phyloP scores from a whole-genome alignment of 768 basidiomycete species.

The Collybiopsis luxurians region DNA sequence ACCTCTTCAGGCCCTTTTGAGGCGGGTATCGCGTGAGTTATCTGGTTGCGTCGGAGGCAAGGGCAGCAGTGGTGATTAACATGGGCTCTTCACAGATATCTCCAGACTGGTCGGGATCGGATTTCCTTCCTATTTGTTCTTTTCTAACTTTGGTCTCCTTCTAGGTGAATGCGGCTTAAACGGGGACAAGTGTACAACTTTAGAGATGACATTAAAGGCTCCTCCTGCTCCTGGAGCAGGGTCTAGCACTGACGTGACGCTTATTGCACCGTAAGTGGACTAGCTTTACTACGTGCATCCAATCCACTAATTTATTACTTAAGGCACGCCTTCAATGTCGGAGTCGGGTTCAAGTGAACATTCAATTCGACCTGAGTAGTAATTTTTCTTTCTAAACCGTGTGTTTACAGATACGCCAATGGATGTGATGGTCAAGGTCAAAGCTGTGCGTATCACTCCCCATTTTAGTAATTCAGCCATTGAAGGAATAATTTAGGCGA shows the following conservation, averaged over 20 bases:
- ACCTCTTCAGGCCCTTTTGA: conserved; percentile 25
- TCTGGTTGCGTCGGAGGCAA: no score
- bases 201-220: conserved; percentile 35
- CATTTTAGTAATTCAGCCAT: background rate
- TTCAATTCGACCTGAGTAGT: no score
- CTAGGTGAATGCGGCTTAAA: conserved; percentile 34
- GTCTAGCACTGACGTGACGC: conserved; percentile 33
- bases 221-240: conserved; percentile 26
- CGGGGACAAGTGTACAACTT: conserved; percentile 35
- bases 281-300: background rate
- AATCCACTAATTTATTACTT: conserved; percentile 6
- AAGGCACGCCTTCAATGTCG: conserved; percentile 39
- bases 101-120: no score
- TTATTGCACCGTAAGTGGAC: conserved; percentile 40
- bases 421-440: conserved; percentile 42
- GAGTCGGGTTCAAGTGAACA: conserved; percentile 36
- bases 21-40: conserved; percentile 35
- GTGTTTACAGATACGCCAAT: conserved; percentile 33
- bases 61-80: no score
- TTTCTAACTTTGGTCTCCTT: background rate
- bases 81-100: no score
- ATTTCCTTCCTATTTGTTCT: no score
- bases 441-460: conserved; percentile 30
- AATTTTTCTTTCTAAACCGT: no score
- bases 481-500: conserved; percentile 24